Conservation (phyloP, 2,329 filamentous ascomycete species). For the Colletotrichum orbiculare region DNA sequence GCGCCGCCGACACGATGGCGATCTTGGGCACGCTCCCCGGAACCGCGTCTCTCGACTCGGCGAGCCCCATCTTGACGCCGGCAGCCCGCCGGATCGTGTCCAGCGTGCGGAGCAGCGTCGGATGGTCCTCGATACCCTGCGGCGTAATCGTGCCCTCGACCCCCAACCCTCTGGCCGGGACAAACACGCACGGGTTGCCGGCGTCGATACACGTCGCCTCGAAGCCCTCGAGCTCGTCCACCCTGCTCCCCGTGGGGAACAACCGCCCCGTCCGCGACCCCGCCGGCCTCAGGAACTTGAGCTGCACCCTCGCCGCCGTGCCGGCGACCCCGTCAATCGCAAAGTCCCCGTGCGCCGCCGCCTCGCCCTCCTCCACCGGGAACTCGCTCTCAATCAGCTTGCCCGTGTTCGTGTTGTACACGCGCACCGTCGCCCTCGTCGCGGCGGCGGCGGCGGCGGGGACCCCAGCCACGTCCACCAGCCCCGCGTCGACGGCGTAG, state of each 20-base stretch:
- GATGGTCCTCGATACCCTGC: slow-evolving; percentile 60
- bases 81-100: slow-evolving; percentile 68
- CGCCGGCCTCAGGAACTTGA: slow-evolving; percentile 71
- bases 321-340: slow-evolving; percentile 73
- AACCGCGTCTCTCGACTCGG: slow-evolving; percentile 47
- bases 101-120: slow-evolving; percentile 56
- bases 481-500: slow-evolving; percentile 66
- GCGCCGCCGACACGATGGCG: slow-evolving; percentile 60
- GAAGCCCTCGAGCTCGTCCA: slow-evolving; percentile 62
- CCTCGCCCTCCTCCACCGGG: slow-evolving; percentile 58
- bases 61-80: slow-evolving; percentile 71
- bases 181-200: slow-evolving; percentile 72
- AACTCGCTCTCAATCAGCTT: slow-evolving; percentile 72
- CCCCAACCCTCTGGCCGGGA: slow-evolving; percentile 64
- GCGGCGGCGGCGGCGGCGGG: slow-evolving; percentile 39
- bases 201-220: slow-evolving; percentile 70
- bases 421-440: slow-evolving; percentile 61
- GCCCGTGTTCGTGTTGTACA: slow-evolving; percentile 78
- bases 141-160: slow-evolving; percentile 64
- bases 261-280: slow-evolving; percentile 72
- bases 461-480: slow-evolving; percentile 47
- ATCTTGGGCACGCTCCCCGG: slow-evolving; percentile 73
- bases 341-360: slow-evolving; percentile 64
- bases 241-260: slow-evolving; percentile 66
- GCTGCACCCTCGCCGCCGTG: slow-evolving; percentile 63